These are phyloP conservation scores for Spatholobus suberectus DNA, from an alignment of 306 rosid species.

Conservation along the genomic window DNA sequence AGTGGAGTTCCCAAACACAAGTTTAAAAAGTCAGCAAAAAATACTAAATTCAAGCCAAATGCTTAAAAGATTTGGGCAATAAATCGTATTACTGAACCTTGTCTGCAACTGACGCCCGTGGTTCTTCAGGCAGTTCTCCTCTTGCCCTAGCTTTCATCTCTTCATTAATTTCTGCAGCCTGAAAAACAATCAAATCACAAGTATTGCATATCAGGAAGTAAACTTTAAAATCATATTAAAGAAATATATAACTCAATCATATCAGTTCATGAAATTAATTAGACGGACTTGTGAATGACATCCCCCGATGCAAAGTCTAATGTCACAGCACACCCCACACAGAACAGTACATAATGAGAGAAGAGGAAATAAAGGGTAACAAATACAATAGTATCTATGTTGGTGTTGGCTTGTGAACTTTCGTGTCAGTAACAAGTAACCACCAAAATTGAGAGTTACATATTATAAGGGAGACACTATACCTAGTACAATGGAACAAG, in stretches of 20 bases:
- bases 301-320: not conserved
- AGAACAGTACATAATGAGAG: not conserved
- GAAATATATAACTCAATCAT: conserved; percentile 32
- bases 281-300: conserved; percentile 11
- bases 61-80: not conserved
- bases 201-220: conserved; percentile 31
- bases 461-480: not conserved
- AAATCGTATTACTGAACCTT: conserved; percentile 60
- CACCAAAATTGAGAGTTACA: not conserved
- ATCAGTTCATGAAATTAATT: conserved; percentile 26
- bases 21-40: conserved; percentile 14
- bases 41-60: conserved; percentile 26
- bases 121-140: conserved; percentile 69
- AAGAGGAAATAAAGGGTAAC: conserved; percentile 12
- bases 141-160: conserved; percentile 77
- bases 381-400: not conserved
- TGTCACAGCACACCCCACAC: not conserved
- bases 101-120: conserved; percentile 60
- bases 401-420: not conserved
- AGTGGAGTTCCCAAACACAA: conserved; percentile 11
- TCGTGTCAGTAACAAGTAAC: not conserved
- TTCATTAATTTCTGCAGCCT: conserved; percentile 83
- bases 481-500: not conserved
- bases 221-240: conserved; percentile 16
- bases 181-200: conserved; percentile 43